Conservation (phyloP, 768 basidiomycete genomes). For the Gymnopilus junonius region DNA sequence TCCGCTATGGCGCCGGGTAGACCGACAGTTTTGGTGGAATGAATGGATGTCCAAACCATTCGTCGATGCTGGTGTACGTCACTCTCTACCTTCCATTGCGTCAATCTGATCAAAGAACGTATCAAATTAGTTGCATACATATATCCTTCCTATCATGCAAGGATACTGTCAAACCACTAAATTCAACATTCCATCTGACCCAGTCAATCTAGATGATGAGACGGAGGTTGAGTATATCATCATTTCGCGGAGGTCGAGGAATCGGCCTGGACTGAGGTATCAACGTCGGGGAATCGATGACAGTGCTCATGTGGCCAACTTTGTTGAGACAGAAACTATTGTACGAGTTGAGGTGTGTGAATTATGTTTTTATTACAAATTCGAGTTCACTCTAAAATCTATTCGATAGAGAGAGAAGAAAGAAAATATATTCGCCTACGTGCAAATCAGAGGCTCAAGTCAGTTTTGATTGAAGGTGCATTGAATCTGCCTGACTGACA, state of each 20-base stretch:
- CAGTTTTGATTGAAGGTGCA: constrained; percentile 22
- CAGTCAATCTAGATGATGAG: constrained; percentile 45
- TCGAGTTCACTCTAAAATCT: neutral
- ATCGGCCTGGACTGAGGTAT: constrained; percentile 92
- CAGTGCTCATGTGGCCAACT: constrained; percentile 92
- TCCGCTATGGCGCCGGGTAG: constrained; percentile 91
- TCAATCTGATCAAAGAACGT: neutral
- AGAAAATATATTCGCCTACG: constrained; percentile 83
- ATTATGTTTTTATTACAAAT: neutral
- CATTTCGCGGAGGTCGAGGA: constrained; percentile 83
- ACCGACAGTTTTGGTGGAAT: constrained; percentile 97
- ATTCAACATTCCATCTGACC: constrained; percentile 63
- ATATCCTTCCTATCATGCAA: constrained; percentile 91
- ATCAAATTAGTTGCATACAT: constrained; percentile 68
- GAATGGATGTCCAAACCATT: constrained; percentile 86
- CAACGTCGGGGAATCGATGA: constrained; percentile 95
- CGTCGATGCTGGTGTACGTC: constrained; percentile 80
- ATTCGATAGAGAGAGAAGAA: constrained; percentile 66
- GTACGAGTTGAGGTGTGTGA: constrained; percentile 75
- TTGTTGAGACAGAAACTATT: constrained; percentile 94
- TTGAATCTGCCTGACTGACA: constrained; percentile 13
- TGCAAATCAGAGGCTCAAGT: constrained; percentile 94
- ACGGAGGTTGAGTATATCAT: constrained; percentile 76
- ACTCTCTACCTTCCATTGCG: neutral
- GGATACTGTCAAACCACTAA: constrained; percentile 83